These are phyloP conservation scores for Suillus bovinus DNA, from an alignment of 768 basidiomycete genomes.

Conservation along the genomic window DNA sequence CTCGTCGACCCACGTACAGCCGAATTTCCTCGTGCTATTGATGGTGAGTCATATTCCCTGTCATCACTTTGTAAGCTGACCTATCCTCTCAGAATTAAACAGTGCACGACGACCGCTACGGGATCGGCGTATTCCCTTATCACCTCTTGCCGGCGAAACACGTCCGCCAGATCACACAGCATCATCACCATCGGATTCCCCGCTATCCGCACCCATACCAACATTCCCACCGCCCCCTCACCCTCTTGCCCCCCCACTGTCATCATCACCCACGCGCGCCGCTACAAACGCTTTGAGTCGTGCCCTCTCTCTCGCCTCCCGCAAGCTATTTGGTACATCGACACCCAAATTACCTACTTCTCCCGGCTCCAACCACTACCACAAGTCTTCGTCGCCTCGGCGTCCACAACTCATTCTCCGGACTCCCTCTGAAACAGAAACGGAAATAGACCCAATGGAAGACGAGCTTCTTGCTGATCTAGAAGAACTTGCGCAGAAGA, in stretches of 20 bases:
- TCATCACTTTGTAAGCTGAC: conserved; percentile 14
- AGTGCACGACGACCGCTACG: conserved; percentile 57
- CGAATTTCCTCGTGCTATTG: conserved; percentile 89
- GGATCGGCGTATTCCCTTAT: conserved; percentile 52
- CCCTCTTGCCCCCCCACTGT: conserved; percentile 51
- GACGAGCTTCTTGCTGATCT: conserved; percentile 77
- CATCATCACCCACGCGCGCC: conserved; percentile 67
- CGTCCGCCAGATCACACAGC: conserved; percentile 35
- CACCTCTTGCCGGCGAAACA: conserved; percentile 50
- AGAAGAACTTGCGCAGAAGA: conserved; percentile 95
- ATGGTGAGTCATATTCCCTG: conserved; percentile 56
- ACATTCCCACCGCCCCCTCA: conserved; percentile 65
- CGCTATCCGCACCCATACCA: conserved; percentile 23
- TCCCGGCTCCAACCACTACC: conserved; percentile 38
- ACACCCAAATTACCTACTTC: conserved; percentile 39
- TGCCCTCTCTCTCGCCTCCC: conserved; percentile 77
- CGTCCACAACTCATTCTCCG: conserved; percentile 52
- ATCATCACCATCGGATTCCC: conserved; percentile 25
- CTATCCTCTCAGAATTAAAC: conserved; percentile 54
- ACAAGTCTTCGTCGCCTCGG: conserved; percentile 54
- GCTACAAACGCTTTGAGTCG: conserved; percentile 76
- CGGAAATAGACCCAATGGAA: conserved; percentile 67
- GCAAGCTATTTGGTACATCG: conserved; percentile 72
- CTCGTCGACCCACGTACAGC: conserved; percentile 88
- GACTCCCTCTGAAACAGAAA: conserved; percentile 35